Base-by-base conservation (phyloP, 805 yeast species). In the Suhomyces xylopsoci region DNA sequence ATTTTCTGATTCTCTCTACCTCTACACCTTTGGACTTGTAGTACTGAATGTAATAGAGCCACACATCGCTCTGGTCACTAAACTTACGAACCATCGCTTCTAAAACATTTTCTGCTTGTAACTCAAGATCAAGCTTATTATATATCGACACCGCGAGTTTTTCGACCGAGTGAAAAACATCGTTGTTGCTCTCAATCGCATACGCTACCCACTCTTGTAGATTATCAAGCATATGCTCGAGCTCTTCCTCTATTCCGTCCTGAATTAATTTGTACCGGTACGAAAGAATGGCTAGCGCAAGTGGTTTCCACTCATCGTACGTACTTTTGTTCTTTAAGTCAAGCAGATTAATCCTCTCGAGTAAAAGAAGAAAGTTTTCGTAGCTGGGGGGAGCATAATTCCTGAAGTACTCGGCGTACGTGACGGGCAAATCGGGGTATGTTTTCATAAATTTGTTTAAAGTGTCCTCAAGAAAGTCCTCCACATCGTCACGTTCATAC, bases 21-120 rank as follows among this genome's bases (percentile, higher is more conserved):
- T 45, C 65, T 53, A 15, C 64, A 55, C 40, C 58, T 64, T 34
- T 36, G 3, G 8, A 10, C 20, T 46, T 52, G 54, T 76, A 81
- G 65, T 79, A 78, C 4, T 71, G 64, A 45, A 67, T 62, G 5
- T 76, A 73, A 47, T 65, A 68, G 2, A 81, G 49, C 87, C 87
- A 83, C 7, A 76, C 66, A 28, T 77, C 81, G 26, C 73, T 63
- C 57, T 81, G 79, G 3, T 58, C 49, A 0, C 60, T 50, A 49
- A 66, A 74, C 1, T 53, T 57, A 3, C 57, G 55, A 1, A 76
- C 51, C 28, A 77, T 49, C 20, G 43, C 43, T 3, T 60, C 50
- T 48, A 72, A 55, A 5, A 62, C 41, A 3, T 50, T 48, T 22
- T 68, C 52, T 0, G 78, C 78, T 15, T 51, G 51, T 0, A 64